Base-by-base conservation (phyloP, 108 stramenopile species). In the Skeletonema marinoi region DNA sequence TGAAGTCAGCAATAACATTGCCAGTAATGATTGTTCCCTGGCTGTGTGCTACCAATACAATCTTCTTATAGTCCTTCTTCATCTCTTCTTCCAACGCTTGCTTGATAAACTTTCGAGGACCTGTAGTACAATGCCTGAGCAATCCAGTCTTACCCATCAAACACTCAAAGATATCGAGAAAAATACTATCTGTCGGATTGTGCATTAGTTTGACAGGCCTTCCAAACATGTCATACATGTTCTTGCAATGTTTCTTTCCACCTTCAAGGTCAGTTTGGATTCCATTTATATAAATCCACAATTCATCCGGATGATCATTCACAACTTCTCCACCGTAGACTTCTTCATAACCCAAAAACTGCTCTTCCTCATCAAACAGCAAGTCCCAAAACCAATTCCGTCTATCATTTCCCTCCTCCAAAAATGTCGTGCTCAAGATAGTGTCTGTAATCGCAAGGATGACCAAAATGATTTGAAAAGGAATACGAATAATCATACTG, bases 1-100 rank as follows among this genome's bases (percentile, higher is more conserved):
- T 58, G 9, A 58, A 25, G 21, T 58, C 56, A 17, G 56, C 56
- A 58, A 58, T 58, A 6, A 58, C 56, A 58, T 58, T 58, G 17
- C 56, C 56, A 21, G 56, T 10, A 58, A 58, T 58, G 56, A 58
- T 58, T 10, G 56, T 58, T 58, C 56, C 56, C 9, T 58, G 56
- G 21, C 56, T 58, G 9, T 58, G 56, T 10, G 56, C 56, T 6
- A 58, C 21, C 56, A 58, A 10, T 6, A 58, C 56, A 58, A 58
- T 58, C 9, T 58, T 58, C 6, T 58, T 25, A 58, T 58, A 58
- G 6, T 17, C 56, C 19, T 58, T 58, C 6, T 58, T 58, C 56
- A 58, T 58, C 56, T 25, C 56, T 25, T 58, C 21, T 6, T 6
- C 6, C 6, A 58, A 9, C 6, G 1, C 56, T 6, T 58, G 6